Conservation (phyloP, 345 rosid species). For the Salix exigua region DNA sequence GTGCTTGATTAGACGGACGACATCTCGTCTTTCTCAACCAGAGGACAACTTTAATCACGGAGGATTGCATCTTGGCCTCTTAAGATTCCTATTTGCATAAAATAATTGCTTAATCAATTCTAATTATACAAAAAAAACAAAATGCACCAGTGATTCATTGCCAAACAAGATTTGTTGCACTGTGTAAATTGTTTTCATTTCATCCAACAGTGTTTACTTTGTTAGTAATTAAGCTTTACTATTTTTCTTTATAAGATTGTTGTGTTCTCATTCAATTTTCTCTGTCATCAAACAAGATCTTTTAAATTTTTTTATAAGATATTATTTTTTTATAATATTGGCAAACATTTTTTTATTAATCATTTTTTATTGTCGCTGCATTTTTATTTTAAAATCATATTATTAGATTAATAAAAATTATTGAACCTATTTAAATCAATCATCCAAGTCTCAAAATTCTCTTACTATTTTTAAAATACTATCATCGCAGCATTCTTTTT, state of each 20-base stretch:
- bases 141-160: no score
- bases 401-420: no score
- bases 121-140: not conserved
- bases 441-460: no score
- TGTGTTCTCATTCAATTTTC: no score
- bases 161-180: no score
- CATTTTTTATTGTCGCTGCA: fast-evolving
- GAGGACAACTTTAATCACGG: constrained; percentile 13
- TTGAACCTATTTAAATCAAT: no score
- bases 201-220: no score
- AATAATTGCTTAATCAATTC: not conserved
- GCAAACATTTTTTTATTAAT: no score
- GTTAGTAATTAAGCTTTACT: not conserved
- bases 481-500: not conserved
- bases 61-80: not conserved
- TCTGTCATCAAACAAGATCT: no score
- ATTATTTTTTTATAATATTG: no score
- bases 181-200: not conserved
- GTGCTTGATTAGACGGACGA: not conserved
- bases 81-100: not conserved
- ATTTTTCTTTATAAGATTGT: not conserved
- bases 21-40: not conserved
- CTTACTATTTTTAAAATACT: not conserved
- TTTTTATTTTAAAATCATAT: no score
- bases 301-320: no score